Base-by-base conservation (phyloP, 2,329 filamentous ascomycete genomes). In the Cytospora chrysosperma region DNA sequence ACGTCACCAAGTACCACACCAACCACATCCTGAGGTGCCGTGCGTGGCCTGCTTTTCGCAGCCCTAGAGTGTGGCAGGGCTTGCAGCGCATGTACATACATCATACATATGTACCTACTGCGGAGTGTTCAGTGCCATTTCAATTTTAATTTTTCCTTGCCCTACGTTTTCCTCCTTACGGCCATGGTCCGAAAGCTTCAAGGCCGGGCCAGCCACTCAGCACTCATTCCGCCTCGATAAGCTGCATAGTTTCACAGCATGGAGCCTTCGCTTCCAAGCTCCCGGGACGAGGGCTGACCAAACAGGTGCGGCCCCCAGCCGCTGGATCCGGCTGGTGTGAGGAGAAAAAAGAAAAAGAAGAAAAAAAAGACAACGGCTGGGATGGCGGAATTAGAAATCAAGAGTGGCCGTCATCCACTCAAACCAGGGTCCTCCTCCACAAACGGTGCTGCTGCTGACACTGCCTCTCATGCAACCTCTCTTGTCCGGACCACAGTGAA, bases 201-300 rank as follows among this genome's bases (percentile, higher is more conserved):
- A 21, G 47, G 43, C 17, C n/a, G n/a, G 32, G 19, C 15, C 43
- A 59, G 47, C 64, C 64, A 65, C 56, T 65, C 52, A 65, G 37
- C 47, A 60, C 59, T 43, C 59, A 57, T 43, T 49, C 26, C 54
- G 34, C 49, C 40, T 47, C 34, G 58, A 24, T 55, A 13, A 61
- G 51, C 28, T 55, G 59, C 59, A 56, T 26, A 53, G 17, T 24
- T 30, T 37, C 54, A 53, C 59, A 61, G 51, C 59, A 61, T 8
- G 32, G 59, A 21, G 27, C 4, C 19, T 37, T 63, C 60, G 61
- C 56, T 65, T 63, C 64, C 61, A 56, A 37, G 47, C 27, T 34
- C 56, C 50, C 57, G 61, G 61, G 34, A 43, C 47, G 50, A 55
- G 49, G 50, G 61, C 64, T 61, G 64, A 37, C 62, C 64, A 64